Conservation (phyloP, 306 rosid genomes). For the Vigna nakashimae region DNA sequence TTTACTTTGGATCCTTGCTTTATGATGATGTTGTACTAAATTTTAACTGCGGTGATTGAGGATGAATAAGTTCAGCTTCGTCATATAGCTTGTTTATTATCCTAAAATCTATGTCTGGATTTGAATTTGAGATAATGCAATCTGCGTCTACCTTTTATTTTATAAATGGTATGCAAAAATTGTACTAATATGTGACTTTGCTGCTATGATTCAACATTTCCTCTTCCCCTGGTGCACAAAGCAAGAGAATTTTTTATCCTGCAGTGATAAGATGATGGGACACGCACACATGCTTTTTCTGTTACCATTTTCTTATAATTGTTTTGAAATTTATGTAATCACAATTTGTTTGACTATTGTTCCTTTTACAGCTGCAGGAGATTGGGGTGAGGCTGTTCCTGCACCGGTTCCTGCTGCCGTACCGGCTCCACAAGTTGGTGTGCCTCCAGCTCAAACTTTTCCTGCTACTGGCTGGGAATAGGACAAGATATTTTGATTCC, state of each 20-base stretch:
- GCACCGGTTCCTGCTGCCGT: constrained; percentile 8
- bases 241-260: neutral
- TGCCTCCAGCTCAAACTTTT: constrained; percentile 2
- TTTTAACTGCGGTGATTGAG: neutral
- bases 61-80: neutral
- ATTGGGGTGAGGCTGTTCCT: constrained; percentile 44
- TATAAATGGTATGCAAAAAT: neutral
- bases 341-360: constrained; percentile 1
- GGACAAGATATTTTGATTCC: constrained; percentile 21
- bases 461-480: constrained; percentile 46
- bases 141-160: neutral
- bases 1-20: neutral
- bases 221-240: neutral
- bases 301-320: too few relatives aligned
- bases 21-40: neutral
- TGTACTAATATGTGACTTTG: neutral
- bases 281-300: neutral
- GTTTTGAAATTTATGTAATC: constrained; percentile 3
- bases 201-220: neutral
- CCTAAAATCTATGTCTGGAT: neutral
- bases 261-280: neutral
- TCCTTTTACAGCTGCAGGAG: constrained; percentile 37
- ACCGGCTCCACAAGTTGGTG: constrained; percentile 24
- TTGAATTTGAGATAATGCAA: neutral
- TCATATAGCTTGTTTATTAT: neutral